These are phyloP conservation scores for Cnidoscolus chayamansa DNA, from an alignment of 441 rosid genomes.

Conservation along the genomic window DNA sequence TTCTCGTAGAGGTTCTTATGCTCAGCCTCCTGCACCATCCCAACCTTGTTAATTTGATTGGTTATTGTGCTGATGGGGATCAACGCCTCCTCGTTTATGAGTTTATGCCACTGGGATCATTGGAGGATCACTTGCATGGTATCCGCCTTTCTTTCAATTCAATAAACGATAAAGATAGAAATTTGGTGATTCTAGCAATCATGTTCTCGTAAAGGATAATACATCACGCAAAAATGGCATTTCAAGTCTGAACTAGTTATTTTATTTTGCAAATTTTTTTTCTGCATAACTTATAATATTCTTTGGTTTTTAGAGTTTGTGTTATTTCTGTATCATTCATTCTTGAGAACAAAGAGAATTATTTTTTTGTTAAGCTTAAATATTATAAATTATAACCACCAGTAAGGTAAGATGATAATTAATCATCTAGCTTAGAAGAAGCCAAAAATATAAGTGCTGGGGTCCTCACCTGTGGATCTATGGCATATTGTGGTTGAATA, in stretches of 20 bases:
- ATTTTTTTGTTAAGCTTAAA: neutral
- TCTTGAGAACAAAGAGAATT: neutral
- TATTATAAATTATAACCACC: neutral
- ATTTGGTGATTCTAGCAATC: neutral
- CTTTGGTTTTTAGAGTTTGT: neutral
- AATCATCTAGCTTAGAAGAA: too few species aligned
- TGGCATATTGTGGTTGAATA: neutral
- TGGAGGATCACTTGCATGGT: conserved; percentile 98
- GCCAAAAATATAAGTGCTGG: too few species aligned
- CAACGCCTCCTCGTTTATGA: conserved; percentile 97
- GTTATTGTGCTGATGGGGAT: conserved; percentile 97
- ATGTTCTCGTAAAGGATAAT: neutral
- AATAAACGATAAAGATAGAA: neutral
- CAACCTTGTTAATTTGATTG: conserved; percentile 90
- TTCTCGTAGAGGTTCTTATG: conserved; percentile 96
- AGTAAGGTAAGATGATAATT: too few species aligned
- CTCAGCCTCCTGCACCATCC: conserved; percentile 93
- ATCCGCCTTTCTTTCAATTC: neutral
- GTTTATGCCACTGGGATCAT: conserved; percentile 89
- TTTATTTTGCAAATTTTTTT: neutral
- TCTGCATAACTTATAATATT: neutral
- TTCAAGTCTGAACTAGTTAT: neutral
- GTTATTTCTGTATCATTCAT: neutral
- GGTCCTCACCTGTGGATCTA: too few species aligned
- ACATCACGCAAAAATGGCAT: neutral